Evolutionary conservation across 257 asterid species (phyloP).

Genomic region (Nyctanthes arbortristis): DNA sequence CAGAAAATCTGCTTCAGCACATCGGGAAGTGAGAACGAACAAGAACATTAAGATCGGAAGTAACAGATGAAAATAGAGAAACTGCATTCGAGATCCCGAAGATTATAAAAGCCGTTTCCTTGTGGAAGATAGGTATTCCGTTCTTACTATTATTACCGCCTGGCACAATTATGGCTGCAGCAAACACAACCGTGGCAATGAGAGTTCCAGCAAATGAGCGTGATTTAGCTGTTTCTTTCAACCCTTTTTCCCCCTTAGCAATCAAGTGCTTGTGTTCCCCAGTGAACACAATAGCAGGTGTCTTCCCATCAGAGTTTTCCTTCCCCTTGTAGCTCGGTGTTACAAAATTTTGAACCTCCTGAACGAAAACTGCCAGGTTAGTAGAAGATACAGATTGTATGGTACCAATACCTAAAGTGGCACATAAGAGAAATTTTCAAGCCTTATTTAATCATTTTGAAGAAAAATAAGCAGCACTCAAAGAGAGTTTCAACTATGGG

Average conservation of each 20-base stretch:
- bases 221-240: conserved; percentile 28
- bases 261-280: conserved; percentile 25
- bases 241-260: conserved; percentile 17
- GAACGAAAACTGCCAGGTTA: not conserved
- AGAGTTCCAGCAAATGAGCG: conserved; percentile 24
- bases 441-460: too few relatives aligned
- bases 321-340: conserved; percentile 27
- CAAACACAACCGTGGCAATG: conserved; percentile 27
- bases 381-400: too few relatives aligned
- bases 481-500: not conserved
- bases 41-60: conserved; percentile 23
- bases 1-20: conserved; percentile 21
- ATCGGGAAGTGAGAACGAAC: conserved; percentile 23
- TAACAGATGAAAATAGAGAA: conserved; percentile 18
- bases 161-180: conserved; percentile 28
- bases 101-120: conserved; percentile 16
- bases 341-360: conserved; percentile 41
- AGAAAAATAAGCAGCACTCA: too few relatives aligned
- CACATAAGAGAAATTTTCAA: too few relatives aligned
- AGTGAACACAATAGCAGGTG: conserved; percentile 20
- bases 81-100: conserved; percentile 19
- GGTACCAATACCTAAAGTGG: too few relatives aligned
- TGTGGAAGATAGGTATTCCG: conserved; percentile 18
- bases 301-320: conserved; percentile 30
- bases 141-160: conserved; percentile 20